A percentile compares a stretch with the other conserved stretches of the same genome.
These are phyloP conservation scores for Asterella californica DNA, from an alignment of 225 moss, liverwort and hornwort species.

Conservation along the genomic window DNA sequence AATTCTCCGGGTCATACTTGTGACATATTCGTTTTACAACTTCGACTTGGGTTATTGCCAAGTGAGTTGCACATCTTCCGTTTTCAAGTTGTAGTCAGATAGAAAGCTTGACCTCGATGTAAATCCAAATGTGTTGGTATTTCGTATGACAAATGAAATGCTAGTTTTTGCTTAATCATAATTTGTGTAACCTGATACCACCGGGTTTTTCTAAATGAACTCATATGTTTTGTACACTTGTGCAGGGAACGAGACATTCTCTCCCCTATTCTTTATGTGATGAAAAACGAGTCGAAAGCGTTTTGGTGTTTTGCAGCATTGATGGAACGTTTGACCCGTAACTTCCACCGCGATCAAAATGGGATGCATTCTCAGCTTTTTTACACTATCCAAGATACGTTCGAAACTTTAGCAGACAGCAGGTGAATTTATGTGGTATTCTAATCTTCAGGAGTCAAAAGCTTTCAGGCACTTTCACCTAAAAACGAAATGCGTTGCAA, in stretches of 20 bases:
- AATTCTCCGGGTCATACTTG: conserved; percentile 80
- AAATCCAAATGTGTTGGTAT: neutral
- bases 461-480: neutral
- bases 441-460: neutral
- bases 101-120: neutral
- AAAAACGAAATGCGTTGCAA: neutral
- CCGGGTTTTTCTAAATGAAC: neutral
- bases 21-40: conserved; percentile 96
- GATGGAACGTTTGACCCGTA: conserved; percentile 97
- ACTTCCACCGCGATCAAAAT: conserved; percentile 95
- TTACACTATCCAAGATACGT: conserved; percentile 78
- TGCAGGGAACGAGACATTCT: conserved; percentile 99
- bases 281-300: conserved; percentile 86
- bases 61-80: conserved; percentile 33
- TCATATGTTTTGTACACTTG: neutral
- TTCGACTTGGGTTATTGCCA: conserved; percentile 99
- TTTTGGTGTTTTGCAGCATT: conserved; percentile 99
- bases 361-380: conserved; percentile 98
- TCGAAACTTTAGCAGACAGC: neutral
- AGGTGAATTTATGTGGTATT: too few relatives aligned
- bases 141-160: neutral
- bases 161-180: neutral
- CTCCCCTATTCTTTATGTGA: conserved; percentile 87
- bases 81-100: neutral
- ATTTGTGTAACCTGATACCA: neutral